Conservation (phyloP, 116 monocot genomes). For the Dioscorea cayenensis region DNA sequence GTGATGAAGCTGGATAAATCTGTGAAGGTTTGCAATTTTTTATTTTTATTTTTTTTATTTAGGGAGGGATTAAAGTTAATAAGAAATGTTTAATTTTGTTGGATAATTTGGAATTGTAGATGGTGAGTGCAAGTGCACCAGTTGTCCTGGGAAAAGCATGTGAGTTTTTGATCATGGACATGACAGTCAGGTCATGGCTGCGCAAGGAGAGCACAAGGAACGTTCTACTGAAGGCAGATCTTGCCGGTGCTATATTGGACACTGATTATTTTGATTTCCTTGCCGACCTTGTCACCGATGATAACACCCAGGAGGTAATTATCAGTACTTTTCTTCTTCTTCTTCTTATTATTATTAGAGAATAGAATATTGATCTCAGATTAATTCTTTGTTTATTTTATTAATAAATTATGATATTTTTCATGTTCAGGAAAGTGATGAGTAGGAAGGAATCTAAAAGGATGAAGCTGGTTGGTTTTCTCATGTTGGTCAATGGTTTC, state of each 20-base stretch:
- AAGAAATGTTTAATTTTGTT: too few species aligned
- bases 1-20: neutral
- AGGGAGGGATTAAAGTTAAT: too few species aligned
- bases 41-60: neutral
- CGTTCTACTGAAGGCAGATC: neutral
- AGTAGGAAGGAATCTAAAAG: too few species aligned
- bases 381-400: too few species aligned
- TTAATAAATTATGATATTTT: too few species aligned
- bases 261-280: neutral
- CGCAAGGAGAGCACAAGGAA: constrained; percentile 12
- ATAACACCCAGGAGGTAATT: neutral
- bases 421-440: too few species aligned
- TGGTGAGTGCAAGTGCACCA: constrained; percentile 20
- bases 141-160: constrained; percentile 39
- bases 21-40: neutral
- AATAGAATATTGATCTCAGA: too few species aligned
- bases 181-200: constrained; percentile 38
- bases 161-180: constrained; percentile 45
- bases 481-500: too few species aligned
- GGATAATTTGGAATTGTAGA: neutral
- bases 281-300: neutral
- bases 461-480: too few species aligned
- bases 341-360: too few species aligned
- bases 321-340: too few species aligned
- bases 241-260: neutral